Evolutionary conservation across 2,329 filamentous ascomycete species (phyloP).

Genomic region (Domatiomyces globalis): DNA sequence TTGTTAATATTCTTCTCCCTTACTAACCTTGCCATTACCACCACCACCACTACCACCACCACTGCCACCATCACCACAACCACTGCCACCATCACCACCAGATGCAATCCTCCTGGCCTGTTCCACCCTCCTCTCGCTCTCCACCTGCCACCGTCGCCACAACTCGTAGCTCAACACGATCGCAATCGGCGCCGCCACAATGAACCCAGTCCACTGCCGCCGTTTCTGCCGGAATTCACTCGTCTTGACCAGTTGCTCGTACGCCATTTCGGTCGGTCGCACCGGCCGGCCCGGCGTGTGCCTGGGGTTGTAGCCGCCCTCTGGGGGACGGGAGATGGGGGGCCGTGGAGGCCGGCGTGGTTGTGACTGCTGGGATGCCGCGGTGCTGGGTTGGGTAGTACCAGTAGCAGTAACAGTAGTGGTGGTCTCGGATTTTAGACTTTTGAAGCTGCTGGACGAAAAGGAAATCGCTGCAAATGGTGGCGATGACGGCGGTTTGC

Average conservation of each 20-base stretch:
- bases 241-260: constrained; percentile 10
- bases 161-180: constrained; percentile 14
- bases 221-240: constrained; percentile 7
- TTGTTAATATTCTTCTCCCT: neutral
- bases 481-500: neutral
- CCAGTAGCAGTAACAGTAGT: neutral
- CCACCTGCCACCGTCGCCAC: constrained; percentile 12
- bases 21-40: too few species aligned
- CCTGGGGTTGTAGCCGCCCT: too few species aligned
- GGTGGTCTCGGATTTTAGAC: neutral
- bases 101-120: neutral
- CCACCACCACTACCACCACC: neutral
- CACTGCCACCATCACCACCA: neutral
- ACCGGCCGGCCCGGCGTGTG: neutral
- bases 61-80: neutral
- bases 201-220: constrained; percentile 8
- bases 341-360: neutral
- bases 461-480: neutral
- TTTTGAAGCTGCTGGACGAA: neutral
- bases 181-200: constrained; percentile 14
- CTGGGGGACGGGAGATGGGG: neutral
- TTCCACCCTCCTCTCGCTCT: neutral
- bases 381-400: neutral
- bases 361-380: neutral
- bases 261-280: constrained; percentile 9